Evolutionary conservation across 768 basidiomycete genomes (phyloP), one percentile per base, ranked within the genome.

Genomic region (Tulasnella sp.): DNA sequence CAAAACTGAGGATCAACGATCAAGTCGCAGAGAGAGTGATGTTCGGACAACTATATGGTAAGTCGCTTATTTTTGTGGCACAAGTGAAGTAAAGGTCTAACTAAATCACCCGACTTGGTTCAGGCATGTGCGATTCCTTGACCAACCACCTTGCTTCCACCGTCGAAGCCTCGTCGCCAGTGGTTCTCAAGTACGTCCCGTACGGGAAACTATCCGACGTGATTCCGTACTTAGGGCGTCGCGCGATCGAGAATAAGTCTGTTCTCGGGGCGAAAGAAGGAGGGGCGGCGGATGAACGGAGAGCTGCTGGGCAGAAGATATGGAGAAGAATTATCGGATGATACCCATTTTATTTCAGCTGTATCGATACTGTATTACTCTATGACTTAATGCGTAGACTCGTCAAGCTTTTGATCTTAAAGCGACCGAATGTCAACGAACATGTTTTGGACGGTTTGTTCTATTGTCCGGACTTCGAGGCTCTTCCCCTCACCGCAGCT

Each of bases 221-320:
- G 76, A 93, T 98, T 91, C 96, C 97, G 0, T 98, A 97, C 85
- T 89, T 98, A 12, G 90, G 93, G 58, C 90, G 96, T 44, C 89
- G 97, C 22, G 96, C 96, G 0, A 92, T 96, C 72, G 96, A 98
- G 91, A 98, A 98, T 88, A 97, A 96, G 86, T 92, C 93, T 0
- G 89, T 98, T 2, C 89, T 98, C 40, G 93, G 93, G 46, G 81
- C 81, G 34, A 44, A 69, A 46, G 82, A 78, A 31, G 93, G 93
- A 1, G 91, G 89, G 18, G 95, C 95, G 0, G 85, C 86, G 2
- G 87, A 88, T 34, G 94, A 95, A 85, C 87, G 93, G 34, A 85
- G 85, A 80, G 85, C 91, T 42, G 91, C 92, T 2, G 89, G 88
- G 72, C 84, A 84, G 16, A 90, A 91, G 83, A 89, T 95, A 58